Base-by-base conservation (phyloP, 306 rosid genomes). In the Morella rubra region DNA sequence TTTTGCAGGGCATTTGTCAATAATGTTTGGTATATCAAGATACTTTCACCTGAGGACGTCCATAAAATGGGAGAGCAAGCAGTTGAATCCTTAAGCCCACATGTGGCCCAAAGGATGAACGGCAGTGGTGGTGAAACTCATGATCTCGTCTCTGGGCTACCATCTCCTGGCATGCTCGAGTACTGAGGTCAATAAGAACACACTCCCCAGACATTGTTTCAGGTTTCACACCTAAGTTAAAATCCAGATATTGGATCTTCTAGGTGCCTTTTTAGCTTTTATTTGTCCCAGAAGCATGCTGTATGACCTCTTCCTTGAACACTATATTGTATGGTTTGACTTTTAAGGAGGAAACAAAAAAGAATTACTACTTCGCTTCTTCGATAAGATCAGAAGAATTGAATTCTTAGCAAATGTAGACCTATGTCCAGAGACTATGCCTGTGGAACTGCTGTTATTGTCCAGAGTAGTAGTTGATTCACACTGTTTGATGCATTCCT, bases 21-120 rank as follows among this genome's bases (percentile, higher is more conserved):
- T 76, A 90, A 90, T 50, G 96, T 90, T 66, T 89, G 97, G 97
- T 90, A 86, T 70, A 90, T 92, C 84, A 92, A 90, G 82, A 90
- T 90, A 84, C 96, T 92, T 54, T 90, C 97, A 44, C 97, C 92
- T 10, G 90, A 89, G 83, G 97, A 87, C 79, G 80, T 92, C 68
- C 97, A 90, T 80, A 89, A 90, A 81, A 85, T 92, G 93, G 91
- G 97, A 45, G 92, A 86, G 67, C 90, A 83, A 76, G 87, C 88
- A 19, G 81, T 81, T 7, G 96, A 86, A 73, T 72, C 93, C 75
- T 79, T 84, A 37, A 87, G 83, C 85, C 91, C 88, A 62, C 87
- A 82, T 60, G 83, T 78, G 12, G 90, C 85, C 77, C 87, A 90
- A 65, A 86, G 94, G 84, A 66, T 77, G 81, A 86, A 85, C 52